A percentile compares a stretch with the other conserved stretches of the same genome.
phyloP scores from a whole-genome alignment of 1,284 basidiomycete species.

The Ganoderma multipileum region DNA sequence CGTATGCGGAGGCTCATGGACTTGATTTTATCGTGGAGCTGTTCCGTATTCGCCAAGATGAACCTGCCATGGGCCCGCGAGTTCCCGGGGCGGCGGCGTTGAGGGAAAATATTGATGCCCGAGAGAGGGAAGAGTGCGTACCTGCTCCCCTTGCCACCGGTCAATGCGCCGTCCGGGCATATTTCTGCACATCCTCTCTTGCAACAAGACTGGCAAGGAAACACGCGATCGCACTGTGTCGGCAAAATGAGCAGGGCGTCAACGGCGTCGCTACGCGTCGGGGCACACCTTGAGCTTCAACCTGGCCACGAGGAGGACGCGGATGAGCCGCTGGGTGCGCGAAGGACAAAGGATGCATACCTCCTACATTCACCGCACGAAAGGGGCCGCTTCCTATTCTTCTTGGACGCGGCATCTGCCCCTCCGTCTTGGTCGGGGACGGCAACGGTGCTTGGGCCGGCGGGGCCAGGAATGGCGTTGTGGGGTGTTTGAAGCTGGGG shows the following conservation, averaged over 20 bases:
- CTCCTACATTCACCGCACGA: constrained; percentile 67
- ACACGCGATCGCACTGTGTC: constrained; percentile 62
- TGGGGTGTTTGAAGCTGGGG: constrained; percentile 16
- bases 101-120: constrained; percentile 9
- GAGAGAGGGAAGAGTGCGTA: constrained; percentile 20
- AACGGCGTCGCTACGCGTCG: constrained; percentile 19
- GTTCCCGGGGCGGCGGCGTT: background rate
- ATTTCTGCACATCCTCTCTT: constrained; percentile 67
- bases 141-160: constrained; percentile 44
- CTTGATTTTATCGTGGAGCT: constrained; percentile 70
- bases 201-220: constrained; percentile 67
- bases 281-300: constrained; percentile 58
- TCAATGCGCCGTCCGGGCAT: constrained; percentile 61
- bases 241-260: constrained; percentile 22
- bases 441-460: constrained; percentile 28
- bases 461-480: constrained; percentile 18
- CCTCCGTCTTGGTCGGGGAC: constrained; percentile 37
- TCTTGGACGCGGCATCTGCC: constrained; percentile 40
- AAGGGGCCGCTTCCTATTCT: constrained; percentile 50
- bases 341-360: constrained; percentile 40
- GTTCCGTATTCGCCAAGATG: constrained; percentile 76
- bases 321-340: constrained; percentile 17
- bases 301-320: constrained; percentile 38
- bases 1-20: constrained; percentile 67
- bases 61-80: constrained; percentile 48